Evolutionary conservation across 768 basidiomycete species (phyloP).

Genomic region (Mycena sanguinolenta): DNA sequence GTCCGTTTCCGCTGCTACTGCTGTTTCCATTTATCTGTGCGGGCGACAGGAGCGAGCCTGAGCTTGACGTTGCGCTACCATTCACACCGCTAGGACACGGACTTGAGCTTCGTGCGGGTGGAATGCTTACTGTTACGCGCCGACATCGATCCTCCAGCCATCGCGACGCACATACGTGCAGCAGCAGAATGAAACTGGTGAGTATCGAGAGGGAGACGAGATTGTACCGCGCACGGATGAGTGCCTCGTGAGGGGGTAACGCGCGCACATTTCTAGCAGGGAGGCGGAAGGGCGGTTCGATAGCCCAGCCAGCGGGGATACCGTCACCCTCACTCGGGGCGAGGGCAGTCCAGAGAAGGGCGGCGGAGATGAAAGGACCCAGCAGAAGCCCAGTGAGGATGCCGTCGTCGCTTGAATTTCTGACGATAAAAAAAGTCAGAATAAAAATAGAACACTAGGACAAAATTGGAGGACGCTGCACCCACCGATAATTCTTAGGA

Average conservation of each 20-base stretch:
- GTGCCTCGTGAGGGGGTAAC: conserved; percentile 63
- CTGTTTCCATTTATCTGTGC: conserved; percentile 40
- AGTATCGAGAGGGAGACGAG: conserved; percentile 85
- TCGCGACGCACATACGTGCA: conserved; percentile 85
- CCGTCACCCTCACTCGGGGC: conserved; percentile 40
- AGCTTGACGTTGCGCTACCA: background rate
- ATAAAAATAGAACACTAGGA: background rate
- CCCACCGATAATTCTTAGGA: conserved; percentile 86
- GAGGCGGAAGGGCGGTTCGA: conserved; percentile 78
- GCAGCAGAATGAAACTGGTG: conserved; percentile 82
- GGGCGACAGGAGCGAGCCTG: background rate
- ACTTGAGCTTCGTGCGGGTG: background rate
- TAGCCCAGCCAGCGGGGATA: conserved; percentile 78
- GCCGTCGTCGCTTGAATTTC: conserved; percentile 89
- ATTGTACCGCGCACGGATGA: conserved; percentile 78
- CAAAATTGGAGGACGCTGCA: background rate
- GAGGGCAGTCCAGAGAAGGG: conserved; percentile 71
- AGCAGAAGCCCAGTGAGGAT: conserved; percentile 87
- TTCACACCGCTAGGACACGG: background rate
- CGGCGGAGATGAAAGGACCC: conserved; percentile 83
- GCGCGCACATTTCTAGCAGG: conserved; percentile 49
- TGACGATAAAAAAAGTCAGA: conserved; percentile 42
- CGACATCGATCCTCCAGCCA: conserved; percentile 69
- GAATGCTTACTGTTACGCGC: conserved; percentile 27
- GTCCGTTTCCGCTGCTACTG: conserved; percentile 34